Base-by-base conservation (phyloP, 2,329 filamentous ascomycete genomes). In the Diaporthe vaccinii region DNA sequence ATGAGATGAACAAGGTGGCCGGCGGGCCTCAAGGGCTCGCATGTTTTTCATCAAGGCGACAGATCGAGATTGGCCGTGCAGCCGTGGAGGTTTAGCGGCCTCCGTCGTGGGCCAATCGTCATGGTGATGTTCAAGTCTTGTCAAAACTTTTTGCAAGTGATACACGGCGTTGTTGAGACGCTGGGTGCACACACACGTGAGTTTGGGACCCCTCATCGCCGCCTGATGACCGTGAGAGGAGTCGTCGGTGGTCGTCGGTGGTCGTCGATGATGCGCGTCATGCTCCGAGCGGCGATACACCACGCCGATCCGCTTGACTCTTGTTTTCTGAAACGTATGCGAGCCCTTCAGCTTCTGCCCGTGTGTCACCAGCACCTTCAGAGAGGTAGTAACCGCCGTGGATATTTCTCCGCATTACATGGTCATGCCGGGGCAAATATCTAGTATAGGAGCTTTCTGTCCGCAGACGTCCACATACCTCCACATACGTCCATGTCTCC, bases 1-100 rank as follows among this genome's bases (percentile, higher is more conserved):
- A 68, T 68, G 65, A 68, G 65, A 68, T 53, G 65, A 68, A 46
- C 65, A 68, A 68, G 65, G 28, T 46, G 65, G 46, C 46, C 62
- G 62, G 62, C 62, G 39, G 62, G 31, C 46, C 44, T 49, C 61
- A 15, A 44, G 31, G 31, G 44, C 62, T 68, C 31, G 62, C 46
- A 46, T 39, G 62, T n/a, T 34, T 36, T 68, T 20, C 22, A 36
- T 59, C 34, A 41, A 68, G 31, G 44, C 44, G 65, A 53, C 46
- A 36, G 36, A 68, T 68, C 65, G 65, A 68, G 65, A 68, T 68
- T 53, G 65, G 65, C 31, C 31, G 31, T 10, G 31, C 44, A 36
- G 44, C 22, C 22, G 31, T 53, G 31, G 65, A 53, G 46, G 34
- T 39, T 7, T 25, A 53, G 65, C 34, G 31, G 31, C 31, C 31